Evolutionary conservation across 176 grass and related monocot species (phyloP), one percentile per base, ranked within the genome.

Genomic region (Zoysia pacifica): DNA sequence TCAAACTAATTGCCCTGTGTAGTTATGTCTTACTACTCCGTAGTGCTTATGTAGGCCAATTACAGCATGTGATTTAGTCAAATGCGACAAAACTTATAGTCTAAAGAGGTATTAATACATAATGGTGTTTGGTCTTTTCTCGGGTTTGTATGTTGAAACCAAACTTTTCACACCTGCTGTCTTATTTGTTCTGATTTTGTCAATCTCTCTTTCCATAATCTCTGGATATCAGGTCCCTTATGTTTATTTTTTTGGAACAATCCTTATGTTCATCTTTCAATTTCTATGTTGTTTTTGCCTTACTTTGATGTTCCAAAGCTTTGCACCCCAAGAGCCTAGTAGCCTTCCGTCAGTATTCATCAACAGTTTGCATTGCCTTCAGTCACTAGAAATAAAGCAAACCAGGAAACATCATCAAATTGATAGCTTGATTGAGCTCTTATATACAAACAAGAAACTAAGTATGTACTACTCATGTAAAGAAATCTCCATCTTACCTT

Each of bases 401-500:
- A 10, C 28, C 36, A 73, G 62, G 11, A 62, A 79, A 39, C 12
- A 20, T 44, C 4, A 7, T n/a, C 35, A 77, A 47, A 12, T 48
- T 67, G 50, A 46, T 38, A 74, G 15, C 42, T 35, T 76, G 42
- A 68, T 18, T 74, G 42, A 65, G 59, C 9, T 67, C 7, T 59
- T 43, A 11, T 2, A 35, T 14, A 11, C 43, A 65, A 72, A 85
- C 28, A 6, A 71, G 20, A n/a, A 46, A 63, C 13, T 20, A 39
- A 28, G 37, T 11, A 60, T 2, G 16, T 42, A 4, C 8, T 58
- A 58, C 40, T 67, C 69, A 54, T 47, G 9, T 62, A 14, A 51
- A 54, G 39, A 70, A 62, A 78, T 61, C 64, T 61, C 18, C 4
- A 68, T 9, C 14, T 83, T 55, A 44, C 14, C 9, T 83, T 75